Evolutionary conservation across 768 basidiomycete species (phyloP).

Genomic region (Cyclocybe cylindracea): DNA sequence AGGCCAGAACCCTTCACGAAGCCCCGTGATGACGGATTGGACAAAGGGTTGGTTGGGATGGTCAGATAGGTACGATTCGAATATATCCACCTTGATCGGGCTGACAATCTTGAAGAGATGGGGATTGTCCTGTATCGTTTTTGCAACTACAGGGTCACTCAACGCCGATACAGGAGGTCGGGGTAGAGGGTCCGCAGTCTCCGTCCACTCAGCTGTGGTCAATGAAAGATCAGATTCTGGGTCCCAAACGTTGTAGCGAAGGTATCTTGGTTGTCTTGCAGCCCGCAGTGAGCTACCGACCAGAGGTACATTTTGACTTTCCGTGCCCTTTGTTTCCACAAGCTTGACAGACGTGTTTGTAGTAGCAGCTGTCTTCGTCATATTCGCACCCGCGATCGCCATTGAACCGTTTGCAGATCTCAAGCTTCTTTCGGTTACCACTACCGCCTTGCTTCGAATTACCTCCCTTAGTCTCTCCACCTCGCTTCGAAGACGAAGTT

Average conservation of each 20-base stretch:
- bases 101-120: constrained; percentile 37
- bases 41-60: constrained; percentile 47
- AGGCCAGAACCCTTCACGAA: constrained; percentile 47
- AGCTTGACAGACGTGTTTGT: constrained; percentile 13
- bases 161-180: constrained; percentile 11
- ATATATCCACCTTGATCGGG: constrained; percentile 17
- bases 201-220: constrained; percentile 17
- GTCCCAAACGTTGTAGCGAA: constrained; percentile 16
- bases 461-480: not conserved
- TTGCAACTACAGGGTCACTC: constrained; percentile 9
- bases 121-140: constrained; percentile 25
- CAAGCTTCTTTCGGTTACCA: not conserved
- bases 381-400: constrained; percentile 7
- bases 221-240: not conserved
- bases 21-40: constrained; percentile 23
- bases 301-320: not conserved
- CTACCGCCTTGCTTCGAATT: too few relatives aligned
- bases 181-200: constrained; percentile 11
- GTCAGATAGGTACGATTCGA: constrained; percentile 16
- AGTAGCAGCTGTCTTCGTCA: constrained; percentile 6
- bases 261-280: constrained; percentile 3
- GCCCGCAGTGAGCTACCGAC: not conserved
- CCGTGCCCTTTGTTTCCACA: constrained; percentile 1
- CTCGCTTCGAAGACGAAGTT: not conserved
- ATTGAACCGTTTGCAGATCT: constrained; percentile 25